A percentile compares a stretch with the other conserved stretches of the same genome.
Evolutionary conservation across 331 rosid species (phyloP).

Genomic region (Stylosanthes scabra): DNA sequence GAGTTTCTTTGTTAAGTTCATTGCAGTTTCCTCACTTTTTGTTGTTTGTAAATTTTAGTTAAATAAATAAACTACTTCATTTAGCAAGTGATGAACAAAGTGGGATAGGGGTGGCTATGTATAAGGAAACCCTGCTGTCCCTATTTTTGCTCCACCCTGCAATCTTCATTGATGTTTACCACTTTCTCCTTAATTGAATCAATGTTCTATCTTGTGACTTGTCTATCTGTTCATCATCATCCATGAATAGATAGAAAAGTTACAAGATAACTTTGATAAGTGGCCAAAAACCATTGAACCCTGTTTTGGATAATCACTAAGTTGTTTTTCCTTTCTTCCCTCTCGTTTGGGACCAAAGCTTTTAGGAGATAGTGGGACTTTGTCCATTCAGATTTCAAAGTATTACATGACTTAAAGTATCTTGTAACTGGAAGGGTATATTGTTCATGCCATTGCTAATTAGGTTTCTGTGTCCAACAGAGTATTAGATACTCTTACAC

Average conservation of each 20-base stretch:
- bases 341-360: not conserved
- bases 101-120: not conserved
- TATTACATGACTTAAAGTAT: slow-evolving; percentile 1
- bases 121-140: not conserved
- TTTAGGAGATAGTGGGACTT: not conserved
- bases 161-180: not conserved
- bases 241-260: not conserved
- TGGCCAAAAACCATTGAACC: not conserved
- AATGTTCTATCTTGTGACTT: not conserved
- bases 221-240: not conserved
- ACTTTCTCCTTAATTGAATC: no score
- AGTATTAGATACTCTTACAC: slow-evolving; percentile 65
- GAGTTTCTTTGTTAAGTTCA: slow-evolving; percentile 48
- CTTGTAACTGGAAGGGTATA: not conserved
- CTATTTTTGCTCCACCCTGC: not conserved
- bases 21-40: not conserved
- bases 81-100: not conserved
- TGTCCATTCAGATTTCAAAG: no score
- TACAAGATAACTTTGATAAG: not conserved
- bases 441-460: slow-evolving; percentile 33
- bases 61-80: slow-evolving; percentile 19
- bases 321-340: not conserved
- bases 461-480: slow-evolving; percentile 56
- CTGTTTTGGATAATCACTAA: not conserved
- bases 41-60: slow-evolving; percentile 28